These are phyloP conservation scores for Didymella arachidicola DNA, from an alignment of 2,329 filamentous ascomycete species.

Conservation along the genomic window DNA sequence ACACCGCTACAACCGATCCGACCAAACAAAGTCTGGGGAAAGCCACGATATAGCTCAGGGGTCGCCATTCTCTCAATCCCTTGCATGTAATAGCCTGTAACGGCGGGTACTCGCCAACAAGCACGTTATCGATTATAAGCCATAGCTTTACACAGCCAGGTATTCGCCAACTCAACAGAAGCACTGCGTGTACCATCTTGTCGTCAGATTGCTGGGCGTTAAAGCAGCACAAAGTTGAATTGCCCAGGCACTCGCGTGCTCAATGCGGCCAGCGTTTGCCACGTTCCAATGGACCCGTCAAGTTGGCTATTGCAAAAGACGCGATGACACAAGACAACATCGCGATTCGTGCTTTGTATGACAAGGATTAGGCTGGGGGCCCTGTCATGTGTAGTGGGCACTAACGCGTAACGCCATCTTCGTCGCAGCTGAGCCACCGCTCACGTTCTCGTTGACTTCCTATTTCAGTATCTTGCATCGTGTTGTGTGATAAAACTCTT, in stretches of 20 bases:
- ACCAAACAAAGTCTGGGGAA: slow-evolving; percentile 42
- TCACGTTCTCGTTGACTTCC: slow-evolving; percentile 17
- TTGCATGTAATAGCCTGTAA: slow-evolving; percentile 31
- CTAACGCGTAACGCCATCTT: slow-evolving; percentile 16
- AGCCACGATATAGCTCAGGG: slow-evolving; percentile 39
- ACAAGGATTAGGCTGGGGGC: slow-evolving; percentile 36
- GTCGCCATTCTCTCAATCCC: slow-evolving; percentile 31
- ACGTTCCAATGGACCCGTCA: slow-evolving; percentile 26
- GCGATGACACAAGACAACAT: slow-evolving; percentile 42
- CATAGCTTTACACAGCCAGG: slow-evolving; percentile 9
- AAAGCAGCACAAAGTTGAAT: slow-evolving; percentile 21
- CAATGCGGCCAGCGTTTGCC: slow-evolving; percentile 31
- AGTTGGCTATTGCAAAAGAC: slow-evolving; percentile 24
- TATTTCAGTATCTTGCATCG: slow-evolving; percentile 19
- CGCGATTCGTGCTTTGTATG: slow-evolving; percentile 37
- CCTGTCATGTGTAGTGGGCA: slow-evolving; percentile 33
- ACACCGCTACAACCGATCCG: slow-evolving; percentile 41
- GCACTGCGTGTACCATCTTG: slow-evolving; percentile 23
- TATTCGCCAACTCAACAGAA: slow-evolving; percentile 21
- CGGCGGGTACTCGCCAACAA: slow-evolving; percentile 25
- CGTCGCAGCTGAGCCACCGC: slow-evolving; percentile 22
- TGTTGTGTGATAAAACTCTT: slow-evolving; percentile 13
- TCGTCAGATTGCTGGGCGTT: slow-evolving; percentile 13
- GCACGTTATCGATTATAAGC: slow-evolving; percentile 9
- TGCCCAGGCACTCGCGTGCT: slow-evolving; percentile 14